These are phyloP conservation scores for Takashimella tepidaria DNA, from an alignment of 1,284 basidiomycete species.

Conservation along the genomic window DNA sequence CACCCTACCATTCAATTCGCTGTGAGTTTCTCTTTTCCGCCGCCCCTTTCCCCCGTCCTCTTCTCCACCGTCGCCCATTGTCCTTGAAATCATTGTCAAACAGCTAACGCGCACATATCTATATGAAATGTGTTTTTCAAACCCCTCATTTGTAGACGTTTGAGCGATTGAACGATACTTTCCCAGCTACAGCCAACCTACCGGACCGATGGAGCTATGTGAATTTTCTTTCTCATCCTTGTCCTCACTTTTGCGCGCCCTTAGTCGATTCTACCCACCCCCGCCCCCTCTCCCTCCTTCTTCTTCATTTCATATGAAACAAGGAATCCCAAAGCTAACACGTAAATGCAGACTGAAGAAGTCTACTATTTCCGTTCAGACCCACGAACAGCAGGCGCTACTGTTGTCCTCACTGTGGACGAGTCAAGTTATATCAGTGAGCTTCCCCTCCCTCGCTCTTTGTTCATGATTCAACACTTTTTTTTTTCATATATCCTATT, in stretches of 20 bases:
- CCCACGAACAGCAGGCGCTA: constrained; percentile 61
- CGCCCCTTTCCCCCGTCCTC: too few relatives aligned
- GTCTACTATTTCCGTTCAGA: constrained; percentile 72
- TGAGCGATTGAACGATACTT: constrained; percentile 56
- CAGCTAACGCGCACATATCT: too few relatives aligned
- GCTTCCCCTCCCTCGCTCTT: constrained; percentile 13
- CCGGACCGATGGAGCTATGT: constrained; percentile 58
- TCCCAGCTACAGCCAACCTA: constrained; percentile 62
- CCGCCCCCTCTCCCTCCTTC: not conserved
- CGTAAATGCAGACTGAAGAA: constrained; percentile 41
- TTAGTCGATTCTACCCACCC: not conserved
- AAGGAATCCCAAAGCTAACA: not conserved
- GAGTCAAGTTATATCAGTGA: constrained; percentile 61
- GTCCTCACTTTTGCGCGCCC: not conserved
- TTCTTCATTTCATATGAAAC: not conserved
- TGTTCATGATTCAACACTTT: not conserved
- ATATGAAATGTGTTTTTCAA: not conserved
- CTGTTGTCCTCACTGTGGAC: constrained; percentile 63
- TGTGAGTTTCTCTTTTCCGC: constrained; percentile 21
- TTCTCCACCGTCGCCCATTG: too few relatives aligned
- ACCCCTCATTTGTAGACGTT: constrained; percentile 53
- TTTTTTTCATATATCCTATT: too few relatives aligned
- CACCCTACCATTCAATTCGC: constrained; percentile 60
- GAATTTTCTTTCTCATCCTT: too few relatives aligned
- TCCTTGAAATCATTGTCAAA: too few relatives aligned